These are phyloP conservation scores for Tetrapisispora fleetii DNA, from an alignment of 805 yeast species.

Conservation along the genomic window DNA sequence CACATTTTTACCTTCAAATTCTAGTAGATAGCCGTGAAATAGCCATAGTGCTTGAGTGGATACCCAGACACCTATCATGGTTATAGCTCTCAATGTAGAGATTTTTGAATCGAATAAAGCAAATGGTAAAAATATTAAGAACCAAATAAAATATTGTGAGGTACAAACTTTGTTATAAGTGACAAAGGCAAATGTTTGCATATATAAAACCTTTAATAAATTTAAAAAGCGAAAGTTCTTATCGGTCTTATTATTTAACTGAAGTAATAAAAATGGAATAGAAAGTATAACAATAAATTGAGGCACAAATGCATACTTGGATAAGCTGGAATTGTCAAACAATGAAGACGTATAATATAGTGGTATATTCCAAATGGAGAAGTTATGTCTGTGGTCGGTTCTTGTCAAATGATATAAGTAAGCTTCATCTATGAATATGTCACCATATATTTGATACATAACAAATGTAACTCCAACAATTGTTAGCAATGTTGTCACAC, in stretches of 20 bases:
- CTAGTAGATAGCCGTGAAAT: slow-evolving; percentile 63
- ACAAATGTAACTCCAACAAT: slow-evolving; percentile 38
- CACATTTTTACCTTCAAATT: slow-evolving; percentile 62
- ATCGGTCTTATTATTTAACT: slow-evolving; percentile 8
- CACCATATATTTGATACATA: slow-evolving; percentile 67
- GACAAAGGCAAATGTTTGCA: slow-evolving; percentile 73
- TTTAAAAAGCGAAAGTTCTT: slow-evolving; percentile 27
- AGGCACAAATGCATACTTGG: slow-evolving; percentile 68
- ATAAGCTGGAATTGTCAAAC: slow-evolving; percentile 5
- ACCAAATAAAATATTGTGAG: slow-evolving; percentile 95
- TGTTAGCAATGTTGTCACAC: slow-evolving; percentile 33
- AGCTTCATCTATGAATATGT: slow-evolving; percentile 65
- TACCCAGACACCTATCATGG: slow-evolving; percentile 51
- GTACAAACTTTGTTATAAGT: slow-evolving; percentile 78
- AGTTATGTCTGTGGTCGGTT: slow-evolving; percentile 90
- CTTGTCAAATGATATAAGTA: slow-evolving; percentile 76
- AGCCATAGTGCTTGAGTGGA: slow-evolving; percentile 71
- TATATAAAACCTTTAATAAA: slow-evolving; percentile 47
- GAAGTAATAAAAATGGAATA: slow-evolving; percentile 7
- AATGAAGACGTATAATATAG: slow-evolving; percentile 50
- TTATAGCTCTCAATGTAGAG: slow-evolving; percentile 31
- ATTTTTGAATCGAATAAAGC: slow-evolving; percentile 42
- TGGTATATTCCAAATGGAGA: slow-evolving; percentile 73
- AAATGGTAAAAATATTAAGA: slow-evolving; percentile 72
- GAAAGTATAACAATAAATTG: slow-evolving; percentile 43